Evolutionary conservation across 2,329 filamentous ascomycete genomes (phyloP), one percentile per base, ranked within the genome.

Genomic region (Sclerotinia spermophila): DNA sequence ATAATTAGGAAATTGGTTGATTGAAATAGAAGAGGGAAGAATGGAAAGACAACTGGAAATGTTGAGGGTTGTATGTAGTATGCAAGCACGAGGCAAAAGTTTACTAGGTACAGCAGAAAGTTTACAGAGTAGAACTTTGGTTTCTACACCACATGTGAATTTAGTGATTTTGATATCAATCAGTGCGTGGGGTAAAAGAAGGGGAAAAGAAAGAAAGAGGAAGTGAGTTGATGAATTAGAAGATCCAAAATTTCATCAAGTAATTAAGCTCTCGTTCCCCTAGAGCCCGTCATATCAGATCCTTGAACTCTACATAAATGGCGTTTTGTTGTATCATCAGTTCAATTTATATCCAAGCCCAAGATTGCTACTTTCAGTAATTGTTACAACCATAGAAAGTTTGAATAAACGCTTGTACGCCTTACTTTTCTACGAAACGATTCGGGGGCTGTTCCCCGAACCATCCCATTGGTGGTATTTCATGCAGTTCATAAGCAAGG

Each of bases 351-450:
- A 59, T 40, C 56, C 33, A 38, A n/a, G 55, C 55, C 55, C 55
- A 51, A 51, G 24, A 51, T 27, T 27, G 48, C 48, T 51, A 51
- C 48, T 51, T 51, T 17, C 48, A 51, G 48, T 7, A 27, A 51
- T 15, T 58, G 58, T 40, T 30, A 17, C n/a, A 27, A 30, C 58
- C 38, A 42, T n/a, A 11, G 1, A 42, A 60, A 27, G n/a, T 27
- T 61, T 19, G 40, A 27, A 21, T 60, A 42, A 60, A 60, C 58
- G 38, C 58, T 61, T 40, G 58, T 27, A 61, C 58, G 58, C 58
- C 58, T 42, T 61, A 44, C 38, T 42, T 61, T 61, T 21, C 58
- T 30, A 21, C 17, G 13, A 30, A 59, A 44, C n/a, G 55, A 10
- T 8, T 44, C n/a, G n/a, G 59, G 59, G n/a, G 4, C 17, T 30